Evolutionary conservation across 2,329 filamentous ascomycete species (phyloP).

Genomic region (Verticillium tricorpus): DNA sequence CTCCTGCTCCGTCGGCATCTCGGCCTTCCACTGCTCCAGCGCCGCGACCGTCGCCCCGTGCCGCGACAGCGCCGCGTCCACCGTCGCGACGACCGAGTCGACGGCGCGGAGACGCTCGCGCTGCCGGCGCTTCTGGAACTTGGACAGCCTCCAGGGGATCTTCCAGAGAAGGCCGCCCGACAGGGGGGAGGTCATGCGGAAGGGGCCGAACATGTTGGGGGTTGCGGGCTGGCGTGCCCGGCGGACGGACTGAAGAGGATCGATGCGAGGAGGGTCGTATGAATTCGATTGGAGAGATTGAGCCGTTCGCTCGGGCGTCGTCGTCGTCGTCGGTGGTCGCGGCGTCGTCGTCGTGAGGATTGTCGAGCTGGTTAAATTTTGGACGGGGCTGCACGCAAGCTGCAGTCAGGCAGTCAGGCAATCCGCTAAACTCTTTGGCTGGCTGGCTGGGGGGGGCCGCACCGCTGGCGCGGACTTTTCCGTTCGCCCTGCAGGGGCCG

Average conservation of each 20-base stretch:
- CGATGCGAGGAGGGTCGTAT: background rate
- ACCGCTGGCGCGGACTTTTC: conserved; percentile 7
- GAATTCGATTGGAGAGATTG: background rate
- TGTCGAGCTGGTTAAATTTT: conserved; percentile 8
- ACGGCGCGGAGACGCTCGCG: conserved; percentile 78
- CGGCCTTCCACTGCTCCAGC: conserved; percentile 84
- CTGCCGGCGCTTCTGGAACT: conserved; percentile 85
- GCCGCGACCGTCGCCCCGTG: conserved; percentile 69
- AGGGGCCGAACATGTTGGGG: conserved; percentile 73
- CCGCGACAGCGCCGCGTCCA: conserved; percentile 73
- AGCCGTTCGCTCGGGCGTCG: background rate
- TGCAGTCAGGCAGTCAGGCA: background rate
- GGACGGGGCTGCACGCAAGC: conserved; percentile 4
- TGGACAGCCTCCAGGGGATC: conserved; percentile 91
- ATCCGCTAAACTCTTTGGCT: background rate
- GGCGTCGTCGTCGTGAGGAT: background rate
- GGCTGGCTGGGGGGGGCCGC: too few relatives aligned
- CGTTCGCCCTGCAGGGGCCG: conserved; percentile 1
- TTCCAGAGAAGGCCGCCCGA: conserved; percentile 89
- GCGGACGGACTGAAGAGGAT: background rate
- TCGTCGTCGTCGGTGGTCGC: background rate
- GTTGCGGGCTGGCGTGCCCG: background rate
- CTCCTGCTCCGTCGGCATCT: conserved; percentile 94
- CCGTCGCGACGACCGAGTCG: conserved; percentile 78
- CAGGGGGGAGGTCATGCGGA: conserved; percentile 73